Conservation (phyloP, 331 rosid genomes). For the Telfairia occidentalis region DNA sequence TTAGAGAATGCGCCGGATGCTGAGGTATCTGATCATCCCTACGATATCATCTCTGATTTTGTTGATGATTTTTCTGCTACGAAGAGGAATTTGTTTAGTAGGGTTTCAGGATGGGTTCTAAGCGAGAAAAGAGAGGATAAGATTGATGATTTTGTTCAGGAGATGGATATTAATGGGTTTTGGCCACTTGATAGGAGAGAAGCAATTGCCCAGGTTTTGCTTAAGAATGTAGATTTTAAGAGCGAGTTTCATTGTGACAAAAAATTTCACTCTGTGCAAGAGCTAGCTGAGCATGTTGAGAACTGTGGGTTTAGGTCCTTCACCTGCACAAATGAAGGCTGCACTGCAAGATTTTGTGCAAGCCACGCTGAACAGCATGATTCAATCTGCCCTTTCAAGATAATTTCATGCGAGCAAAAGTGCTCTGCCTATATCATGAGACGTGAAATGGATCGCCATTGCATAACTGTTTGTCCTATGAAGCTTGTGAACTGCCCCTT, state of each 20-base stretch:
- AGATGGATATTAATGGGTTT: slow-evolving; percentile 59
- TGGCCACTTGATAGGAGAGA: slow-evolving; percentile 65
- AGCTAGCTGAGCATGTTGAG: slow-evolving; percentile 37
- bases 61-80: slow-evolving; percentile 58
- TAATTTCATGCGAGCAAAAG: slow-evolving; percentile 66
- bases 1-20: slow-evolving; percentile 43
- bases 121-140: slow-evolving; percentile 83
- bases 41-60: slow-evolving; percentile 55
- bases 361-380: slow-evolving; percentile 49
- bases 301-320: slow-evolving; percentile 45
- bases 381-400: slow-evolving; percentile 60
- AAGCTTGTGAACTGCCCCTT: slow-evolving; percentile 81
- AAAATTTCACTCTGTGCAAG: slow-evolving; percentile 35
- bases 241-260: slow-evolving; percentile 41
- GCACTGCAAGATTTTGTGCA: slow-evolving; percentile 47
- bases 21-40: slow-evolving; percentile 51
- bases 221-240: slow-evolving; percentile 65
- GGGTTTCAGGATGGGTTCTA: slow-evolving; percentile 65
- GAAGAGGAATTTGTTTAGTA: slow-evolving; percentile 59
- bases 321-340: slow-evolving; percentile 51
- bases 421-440: slow-evolving; percentile 55
- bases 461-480: slow-evolving; percentile 82
- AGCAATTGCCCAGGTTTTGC: slow-evolving; percentile 29
- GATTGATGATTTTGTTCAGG: slow-evolving; percentile 76
- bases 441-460: slow-evolving; percentile 86